These are phyloP conservation scores for Heliamphora exappendiculata DNA, from an alignment of 148 eudicot genomes.

Conservation along the genomic window DNA sequence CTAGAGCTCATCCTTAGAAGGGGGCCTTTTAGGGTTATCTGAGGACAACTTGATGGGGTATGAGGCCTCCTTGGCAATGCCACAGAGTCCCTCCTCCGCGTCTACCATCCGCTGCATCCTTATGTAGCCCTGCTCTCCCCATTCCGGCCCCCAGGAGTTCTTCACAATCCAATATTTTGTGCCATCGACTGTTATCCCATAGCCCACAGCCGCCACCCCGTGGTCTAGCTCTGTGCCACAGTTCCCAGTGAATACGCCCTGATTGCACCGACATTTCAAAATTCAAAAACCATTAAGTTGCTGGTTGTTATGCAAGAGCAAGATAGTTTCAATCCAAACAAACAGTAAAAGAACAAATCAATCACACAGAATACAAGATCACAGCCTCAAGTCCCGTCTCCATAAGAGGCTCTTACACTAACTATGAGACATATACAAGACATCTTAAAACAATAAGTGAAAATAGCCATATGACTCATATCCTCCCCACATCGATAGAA, in stretches of 20 bases:
- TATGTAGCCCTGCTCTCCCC: constrained; percentile 78
- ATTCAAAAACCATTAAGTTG: neutral
- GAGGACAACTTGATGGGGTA: constrained; percentile 52
- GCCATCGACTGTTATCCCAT: constrained; percentile 55
- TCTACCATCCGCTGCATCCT: constrained; percentile 42
- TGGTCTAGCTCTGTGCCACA: constrained; percentile 64
- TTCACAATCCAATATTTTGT: constrained; percentile 71
- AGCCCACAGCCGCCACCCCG: constrained; percentile 59
- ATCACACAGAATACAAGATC: too few species aligned
- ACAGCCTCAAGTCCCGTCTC: too few species aligned
- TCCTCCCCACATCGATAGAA: too few species aligned
- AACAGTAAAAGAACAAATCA: too few species aligned
- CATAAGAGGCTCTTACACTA: too few species aligned
- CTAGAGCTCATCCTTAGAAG: constrained; percentile 48
- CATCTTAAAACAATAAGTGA: too few species aligned
- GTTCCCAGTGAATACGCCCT: constrained; percentile 54
- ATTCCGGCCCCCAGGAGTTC: constrained; percentile 62
- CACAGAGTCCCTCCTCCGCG: constrained; percentile 55
- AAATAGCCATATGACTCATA: too few species aligned
- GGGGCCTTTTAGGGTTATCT: constrained; percentile 25
- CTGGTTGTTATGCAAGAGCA: too few species aligned
- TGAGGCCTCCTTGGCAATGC: constrained; percentile 64
- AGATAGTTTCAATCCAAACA: too few species aligned
- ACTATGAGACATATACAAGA: too few species aligned
- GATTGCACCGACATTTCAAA: neutral